Conservation (phyloP, 192 early-diverging fungal species). For the Linnemannia zychae region DNA sequence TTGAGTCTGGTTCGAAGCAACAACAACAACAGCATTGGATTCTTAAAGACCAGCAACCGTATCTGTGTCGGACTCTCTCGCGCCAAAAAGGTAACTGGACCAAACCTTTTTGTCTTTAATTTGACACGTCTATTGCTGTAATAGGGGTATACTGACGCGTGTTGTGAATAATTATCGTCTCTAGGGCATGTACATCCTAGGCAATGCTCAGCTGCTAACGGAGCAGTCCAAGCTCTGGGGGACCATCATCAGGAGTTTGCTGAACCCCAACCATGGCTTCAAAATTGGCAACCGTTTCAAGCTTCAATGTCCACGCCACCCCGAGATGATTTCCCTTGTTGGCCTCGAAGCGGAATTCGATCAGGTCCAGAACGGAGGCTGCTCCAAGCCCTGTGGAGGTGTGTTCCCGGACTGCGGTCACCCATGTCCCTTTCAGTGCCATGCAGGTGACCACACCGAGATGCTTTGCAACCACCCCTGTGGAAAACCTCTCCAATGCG, state of each 20-base stretch:
- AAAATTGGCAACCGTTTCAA: slow-evolving; percentile 59
- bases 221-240: slow-evolving; percentile 63
- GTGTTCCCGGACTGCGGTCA: slow-evolving; percentile 51
- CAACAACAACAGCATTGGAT: slow-evolving; percentile 85
- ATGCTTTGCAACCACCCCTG: slow-evolving; percentile 38
- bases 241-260: slow-evolving; percentile 54
- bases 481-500: slow-evolving; percentile 21
- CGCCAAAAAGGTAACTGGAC: slow-evolving; percentile 60
- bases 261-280: not conserved
- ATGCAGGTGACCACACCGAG: slow-evolving; percentile 20
- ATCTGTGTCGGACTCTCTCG: slow-evolving; percentile 69
- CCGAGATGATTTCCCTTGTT: slow-evolving; percentile 44
- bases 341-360: slow-evolving; percentile 62
- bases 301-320: slow-evolving; percentile 57
- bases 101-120: not conserved
- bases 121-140: not conserved
- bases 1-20: slow-evolving; percentile 95
- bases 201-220: slow-evolving; percentile 63
- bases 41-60: slow-evolving; percentile 76
- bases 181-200: slow-evolving; percentile 69
- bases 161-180: not conserved
- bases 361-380: slow-evolving; percentile 62
- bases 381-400: slow-evolving; percentile 53
- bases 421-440: slow-evolving; percentile 43
- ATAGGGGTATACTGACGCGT: not conserved